Evolutionary conservation across 495 filamentous ascomycete genomes (phyloP).

Genomic region (Chaetomium cochliodes): DNA sequence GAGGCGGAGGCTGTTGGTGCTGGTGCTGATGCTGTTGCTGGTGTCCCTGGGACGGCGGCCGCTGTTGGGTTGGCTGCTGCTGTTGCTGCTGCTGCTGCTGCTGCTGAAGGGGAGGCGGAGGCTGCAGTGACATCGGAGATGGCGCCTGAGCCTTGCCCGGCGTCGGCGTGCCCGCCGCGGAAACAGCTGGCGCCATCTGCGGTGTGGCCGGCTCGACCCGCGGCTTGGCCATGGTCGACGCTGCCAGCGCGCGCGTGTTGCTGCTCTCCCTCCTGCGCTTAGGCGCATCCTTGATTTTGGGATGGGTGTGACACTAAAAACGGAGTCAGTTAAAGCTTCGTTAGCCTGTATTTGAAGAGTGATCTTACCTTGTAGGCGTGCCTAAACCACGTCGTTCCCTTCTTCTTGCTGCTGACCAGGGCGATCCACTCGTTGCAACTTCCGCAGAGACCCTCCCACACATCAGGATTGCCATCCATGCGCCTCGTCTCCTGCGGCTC

Average conservation of each 20-base stretch:
- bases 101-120: constrained; percentile 30
- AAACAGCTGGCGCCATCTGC: constrained; percentile 43
- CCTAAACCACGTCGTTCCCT: constrained; percentile 81
- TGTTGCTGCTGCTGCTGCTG: constrained; percentile 27
- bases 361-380: constrained; percentile 75
- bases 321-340: not conserved
- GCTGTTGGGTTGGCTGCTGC: constrained; percentile 25
- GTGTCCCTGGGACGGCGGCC: constrained; percentile 17
- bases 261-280: constrained; percentile 67
- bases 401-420: constrained; percentile 78
- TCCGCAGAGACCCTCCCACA: constrained; percentile 77
- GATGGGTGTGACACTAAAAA: constrained; percentile 67
- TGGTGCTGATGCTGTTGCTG: constrained; percentile 26
- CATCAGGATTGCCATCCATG: constrained; percentile 75
- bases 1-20: constrained; percentile 19
- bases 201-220: constrained; percentile 43
- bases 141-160: constrained; percentile 28
- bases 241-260: constrained; percentile 44
- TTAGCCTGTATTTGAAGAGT: too few species aligned
- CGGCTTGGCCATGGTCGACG: constrained; percentile 40
- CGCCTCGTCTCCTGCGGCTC: constrained; percentile 67
- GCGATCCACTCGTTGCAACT: constrained; percentile 78
- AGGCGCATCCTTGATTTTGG: constrained; percentile 69
- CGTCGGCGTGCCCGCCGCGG: constrained; percentile 40
- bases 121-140: constrained; percentile 15